Evolutionary conservation across 768 basidiomycete genomes (phyloP).

Genomic region (Stropharia rugosoannulata): DNA sequence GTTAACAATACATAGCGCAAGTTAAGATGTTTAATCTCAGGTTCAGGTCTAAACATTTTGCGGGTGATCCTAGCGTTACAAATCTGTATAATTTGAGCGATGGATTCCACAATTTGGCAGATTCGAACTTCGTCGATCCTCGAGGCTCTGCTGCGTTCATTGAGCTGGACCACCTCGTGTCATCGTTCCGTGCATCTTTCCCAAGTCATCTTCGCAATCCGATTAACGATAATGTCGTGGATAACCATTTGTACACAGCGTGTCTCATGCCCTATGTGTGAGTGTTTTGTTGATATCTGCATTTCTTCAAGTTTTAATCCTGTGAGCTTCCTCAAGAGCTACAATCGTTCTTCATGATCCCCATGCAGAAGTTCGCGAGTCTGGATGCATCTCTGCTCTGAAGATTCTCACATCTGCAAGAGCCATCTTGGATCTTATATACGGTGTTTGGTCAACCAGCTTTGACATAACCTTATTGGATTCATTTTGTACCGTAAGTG

Average conservation of each 20-base stretch:
- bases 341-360: conserved; percentile 75
- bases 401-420: conserved; percentile 69
- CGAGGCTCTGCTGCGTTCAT: conserved; percentile 62
- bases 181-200: conserved; percentile 58
- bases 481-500: conserved; percentile 63
- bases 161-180: conserved; percentile 58
- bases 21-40: conserved; percentile 68
- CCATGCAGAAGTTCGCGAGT: conserved; percentile 58
- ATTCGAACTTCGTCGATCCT: conserved; percentile 51
- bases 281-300: conserved; percentile 9
- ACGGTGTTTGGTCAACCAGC: conserved; percentile 66
- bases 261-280: conserved; percentile 44
- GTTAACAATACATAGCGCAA: conserved; percentile 28
- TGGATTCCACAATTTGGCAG: conserved; percentile 24
- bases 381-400: conserved; percentile 66
- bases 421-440: conserved; percentile 64
- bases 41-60: conserved; percentile 58
- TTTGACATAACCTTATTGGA: conserved; percentile 71
- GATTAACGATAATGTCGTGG: conserved; percentile 53
- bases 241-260: conserved; percentile 55
- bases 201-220: conserved; percentile 56
- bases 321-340: conserved; percentile 39
- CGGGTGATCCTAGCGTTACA: conserved; percentile 52
- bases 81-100: conserved; percentile 33
- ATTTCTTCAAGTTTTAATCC: not conserved